Conservation (phyloP, 2,329 filamentous ascomycete genomes). For the Passalora sequoiae region DNA sequence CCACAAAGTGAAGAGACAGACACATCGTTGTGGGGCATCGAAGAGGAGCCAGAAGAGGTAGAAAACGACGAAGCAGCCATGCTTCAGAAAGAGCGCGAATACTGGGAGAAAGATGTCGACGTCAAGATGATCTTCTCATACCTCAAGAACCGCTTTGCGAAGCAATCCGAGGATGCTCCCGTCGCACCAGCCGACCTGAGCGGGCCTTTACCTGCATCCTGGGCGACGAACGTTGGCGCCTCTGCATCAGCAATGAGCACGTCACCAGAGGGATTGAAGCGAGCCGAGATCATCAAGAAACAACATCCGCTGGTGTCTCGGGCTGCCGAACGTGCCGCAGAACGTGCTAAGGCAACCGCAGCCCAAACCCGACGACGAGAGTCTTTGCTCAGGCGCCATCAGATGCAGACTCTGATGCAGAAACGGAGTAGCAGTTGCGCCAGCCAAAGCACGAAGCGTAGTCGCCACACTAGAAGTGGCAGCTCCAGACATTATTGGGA, state of each 20-base stretch:
- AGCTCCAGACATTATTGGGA: conserved; percentile 90
- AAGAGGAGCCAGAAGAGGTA: conserved; percentile 50
- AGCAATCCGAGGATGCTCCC: conserved; percentile 14
- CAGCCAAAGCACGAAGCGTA: conserved; percentile 77
- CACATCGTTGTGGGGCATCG: conserved; percentile 61
- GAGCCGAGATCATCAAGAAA: conserved; percentile 77
- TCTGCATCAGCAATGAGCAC: conserved; percentile 41
- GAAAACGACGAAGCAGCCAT: conserved; percentile 25
- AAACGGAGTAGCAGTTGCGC: conserved; percentile 62
- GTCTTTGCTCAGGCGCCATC: conserved; percentile 18
- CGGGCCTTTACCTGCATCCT: conserved; percentile 30
- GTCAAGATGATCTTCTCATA: conserved; percentile 89
- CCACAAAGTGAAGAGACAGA: conserved; percentile 39
- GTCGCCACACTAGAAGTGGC: conserved; percentile 49
- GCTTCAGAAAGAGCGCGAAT: conserved; percentile 55
- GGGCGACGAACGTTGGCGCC: conserved; percentile 29
- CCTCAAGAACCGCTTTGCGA: conserved; percentile 67
- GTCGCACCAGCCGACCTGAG: conserved; percentile 21
- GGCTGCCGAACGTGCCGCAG: conserved; percentile 43
- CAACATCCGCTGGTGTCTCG: conserved; percentile 80
- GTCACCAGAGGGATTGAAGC: conserved; percentile 59
- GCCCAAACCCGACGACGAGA: conserved; percentile 16
- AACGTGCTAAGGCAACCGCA: conserved; percentile 20
- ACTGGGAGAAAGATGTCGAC: conserved; percentile 92
- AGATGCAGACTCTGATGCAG: conserved; percentile 42